phyloP scores from a whole-genome alignment of 2,329 filamentous ascomycete species.

The Talaromyces sp. region DNA sequence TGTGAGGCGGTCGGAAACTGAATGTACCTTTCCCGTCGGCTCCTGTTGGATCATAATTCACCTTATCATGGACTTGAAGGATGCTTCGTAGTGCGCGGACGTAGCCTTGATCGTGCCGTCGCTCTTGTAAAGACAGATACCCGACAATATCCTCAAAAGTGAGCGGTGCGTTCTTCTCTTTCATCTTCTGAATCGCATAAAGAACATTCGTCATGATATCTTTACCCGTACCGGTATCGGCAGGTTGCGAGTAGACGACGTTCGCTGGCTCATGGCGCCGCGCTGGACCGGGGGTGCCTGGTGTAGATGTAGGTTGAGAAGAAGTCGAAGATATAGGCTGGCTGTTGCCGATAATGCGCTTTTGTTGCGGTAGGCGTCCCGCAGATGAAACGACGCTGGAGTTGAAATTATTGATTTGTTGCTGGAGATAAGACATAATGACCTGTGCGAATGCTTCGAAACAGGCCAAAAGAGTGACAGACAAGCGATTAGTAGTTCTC shows the following conservation, averaged over 20 bases:
- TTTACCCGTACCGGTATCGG: slow-evolving; percentile 67
- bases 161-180: slow-evolving; percentile 63
- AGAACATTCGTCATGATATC: slow-evolving; percentile 83
- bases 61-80: slow-evolving; percentile 61
- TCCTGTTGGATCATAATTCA: slow-evolving; percentile 51
- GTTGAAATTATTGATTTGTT: slow-evolving; percentile 59
- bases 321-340: slow-evolving; percentile 50
- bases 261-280: slow-evolving; percentile 55
- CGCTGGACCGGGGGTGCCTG: slow-evolving; percentile 35
- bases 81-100: slow-evolving; percentile 63
- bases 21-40: slow-evolving; percentile 72
- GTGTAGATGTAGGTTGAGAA: slow-evolving; percentile 44
- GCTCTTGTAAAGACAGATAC: slow-evolving; percentile 67
- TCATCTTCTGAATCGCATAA: slow-evolving; percentile 79
- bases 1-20: slow-evolving; percentile 75
- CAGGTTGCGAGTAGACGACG: slow-evolving; percentile 67
- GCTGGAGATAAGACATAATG: slow-evolving; percentile 61
- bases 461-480: slow-evolving; percentile 6
- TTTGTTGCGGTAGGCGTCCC: slow-evolving; percentile 54
- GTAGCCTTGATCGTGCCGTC: slow-evolving; percentile 52
- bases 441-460: slow-evolving; percentile 3
- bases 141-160: slow-evolving; percentile 71
- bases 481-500: neutral
- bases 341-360: slow-evolving; percentile 47
- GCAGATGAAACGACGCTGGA: slow-evolving; percentile 60